These are phyloP conservation scores for Pythium aristosporum DNA, from an alignment of 352 stramenopile species.

Conservation along the genomic window DNA sequence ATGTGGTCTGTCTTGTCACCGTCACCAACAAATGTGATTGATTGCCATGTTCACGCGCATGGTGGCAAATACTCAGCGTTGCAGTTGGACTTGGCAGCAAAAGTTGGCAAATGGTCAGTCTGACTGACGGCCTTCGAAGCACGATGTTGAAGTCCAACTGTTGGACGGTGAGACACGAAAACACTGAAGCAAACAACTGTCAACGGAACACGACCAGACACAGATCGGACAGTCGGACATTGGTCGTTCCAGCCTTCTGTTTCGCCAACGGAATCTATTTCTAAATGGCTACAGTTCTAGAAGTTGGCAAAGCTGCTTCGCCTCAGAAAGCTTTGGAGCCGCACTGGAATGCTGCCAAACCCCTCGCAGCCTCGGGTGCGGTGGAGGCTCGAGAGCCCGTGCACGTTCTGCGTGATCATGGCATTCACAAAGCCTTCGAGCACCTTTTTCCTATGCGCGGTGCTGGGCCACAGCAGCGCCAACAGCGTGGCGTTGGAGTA, in stretches of 20 bases:
- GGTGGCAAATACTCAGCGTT: too few relatives aligned
- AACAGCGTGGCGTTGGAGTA: constrained; percentile 39
- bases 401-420: constrained; percentile 9
- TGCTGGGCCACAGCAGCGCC: constrained; percentile 15
- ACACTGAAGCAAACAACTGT: not conserved
- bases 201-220: constrained; percentile 8
- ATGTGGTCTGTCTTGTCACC: too few relatives aligned
- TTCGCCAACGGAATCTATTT: too few relatives aligned
- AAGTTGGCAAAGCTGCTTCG: not conserved
- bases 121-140: not conserved
- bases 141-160: constrained; percentile 15
- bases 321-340: constrained; percentile 11
- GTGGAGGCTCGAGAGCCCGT: constrained; percentile 8
- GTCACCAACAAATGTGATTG: too few relatives aligned
- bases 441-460: constrained; percentile 2
- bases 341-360: constrained; percentile 24
- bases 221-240: not conserved
- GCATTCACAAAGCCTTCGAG: constrained; percentile 24
- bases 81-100: too few relatives aligned
- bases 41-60: too few relatives aligned
- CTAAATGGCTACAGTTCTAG: not conserved
- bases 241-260: too few relatives aligned
- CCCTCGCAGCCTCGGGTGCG: constrained; percentile 13
- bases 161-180: not conserved
- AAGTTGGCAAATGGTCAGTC: too few relatives aligned